These are phyloP conservation scores for Aristolochia contorta DNA, from an alignment of 164 flowering plant species.

Conservation along the genomic window DNA sequence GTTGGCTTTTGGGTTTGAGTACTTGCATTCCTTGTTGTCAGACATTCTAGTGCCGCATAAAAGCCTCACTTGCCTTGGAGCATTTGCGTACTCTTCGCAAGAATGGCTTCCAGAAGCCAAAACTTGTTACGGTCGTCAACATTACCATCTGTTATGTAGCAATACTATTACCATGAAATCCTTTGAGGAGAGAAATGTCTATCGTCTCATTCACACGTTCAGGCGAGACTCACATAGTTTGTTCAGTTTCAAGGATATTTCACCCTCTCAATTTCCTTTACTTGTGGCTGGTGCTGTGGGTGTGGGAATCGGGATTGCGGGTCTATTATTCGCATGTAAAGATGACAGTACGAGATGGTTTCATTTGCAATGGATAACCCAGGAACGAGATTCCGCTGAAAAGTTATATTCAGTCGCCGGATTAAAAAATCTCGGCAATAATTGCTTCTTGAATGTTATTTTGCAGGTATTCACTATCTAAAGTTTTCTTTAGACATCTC, in stretches of 20 bases:
- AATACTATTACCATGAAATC: conserved; percentile 17
- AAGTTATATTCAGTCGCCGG: conserved; percentile 46
- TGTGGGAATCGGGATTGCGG: conserved; percentile 22
- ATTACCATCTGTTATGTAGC: too few species aligned
- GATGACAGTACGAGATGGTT: conserved; percentile 21
- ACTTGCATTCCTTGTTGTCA: too few species aligned
- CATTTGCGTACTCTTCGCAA: too few species aligned
- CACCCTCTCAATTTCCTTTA: conserved; percentile 26
- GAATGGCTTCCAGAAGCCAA: too few species aligned
- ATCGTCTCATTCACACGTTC: conserved; percentile 17
- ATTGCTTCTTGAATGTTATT: conserved; percentile 83
- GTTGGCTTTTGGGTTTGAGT: too few species aligned
- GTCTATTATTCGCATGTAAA: conserved; percentile 33
- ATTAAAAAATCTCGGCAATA: conserved; percentile 78
- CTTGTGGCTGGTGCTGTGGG: conserved; percentile 45
- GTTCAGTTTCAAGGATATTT: conserved; percentile 23
- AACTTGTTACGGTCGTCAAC: too few species aligned
- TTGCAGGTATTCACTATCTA: conserved; percentile 47
- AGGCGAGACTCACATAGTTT: conserved; percentile 21
- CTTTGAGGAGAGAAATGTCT: conserved; percentile 14
- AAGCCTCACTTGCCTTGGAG: too few species aligned
- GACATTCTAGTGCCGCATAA: too few species aligned
- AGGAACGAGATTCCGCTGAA: conserved; percentile 12
- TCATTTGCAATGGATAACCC: conserved; percentile 17
- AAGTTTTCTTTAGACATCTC: too few species aligned